A percentile compares a stretch with the other conserved stretches of the same genome.
phyloP scores from a whole-genome alignment of 2,329 filamentous ascomycete species.

The Monascus ruber region DNA sequence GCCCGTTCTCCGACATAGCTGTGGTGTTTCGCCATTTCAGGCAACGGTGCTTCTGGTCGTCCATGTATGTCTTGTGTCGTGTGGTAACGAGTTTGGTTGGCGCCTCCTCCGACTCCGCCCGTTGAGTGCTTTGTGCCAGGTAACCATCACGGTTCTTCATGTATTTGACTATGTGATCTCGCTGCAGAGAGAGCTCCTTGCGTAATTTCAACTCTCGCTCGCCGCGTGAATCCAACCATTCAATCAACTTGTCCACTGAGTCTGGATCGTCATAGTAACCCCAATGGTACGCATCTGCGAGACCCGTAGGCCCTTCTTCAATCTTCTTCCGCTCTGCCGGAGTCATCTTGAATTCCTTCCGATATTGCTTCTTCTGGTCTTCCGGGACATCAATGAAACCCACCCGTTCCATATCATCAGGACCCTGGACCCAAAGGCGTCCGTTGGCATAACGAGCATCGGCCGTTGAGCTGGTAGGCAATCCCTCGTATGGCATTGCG shows the following conservation, averaged over 20 bases:
- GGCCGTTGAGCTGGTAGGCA: slow-evolving; percentile 79
- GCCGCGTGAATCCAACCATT: slow-evolving; percentile 81
- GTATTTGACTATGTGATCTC: slow-evolving; percentile 61
- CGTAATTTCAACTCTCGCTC: slow-evolving; percentile 75
- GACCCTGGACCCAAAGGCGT: slow-evolving; percentile 91
- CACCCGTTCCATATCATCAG: slow-evolving; percentile 73
- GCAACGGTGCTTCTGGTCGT: slow-evolving; percentile 48
- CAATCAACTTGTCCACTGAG: slow-evolving; percentile 65
- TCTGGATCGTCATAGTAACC: slow-evolving; percentile 78
- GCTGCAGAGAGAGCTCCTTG: slow-evolving; percentile 72
- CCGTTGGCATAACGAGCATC: slow-evolving; percentile 85
- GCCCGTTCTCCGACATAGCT: slow-evolving; percentile 46
- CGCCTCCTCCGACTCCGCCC: slow-evolving; percentile 35
- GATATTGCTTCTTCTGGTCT: slow-evolving; percentile 64
- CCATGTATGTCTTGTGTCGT: slow-evolving; percentile 49
- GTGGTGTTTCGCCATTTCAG: slow-evolving; percentile 55
- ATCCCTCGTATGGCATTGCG: slow-evolving; percentile 86
- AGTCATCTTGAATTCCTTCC: slow-evolving; percentile 65
- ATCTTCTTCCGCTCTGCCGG: slow-evolving; percentile 71
- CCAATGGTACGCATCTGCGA: slow-evolving; percentile 73
- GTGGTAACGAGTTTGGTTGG: slow-evolving; percentile 48
- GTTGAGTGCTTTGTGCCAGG: slow-evolving; percentile 43
- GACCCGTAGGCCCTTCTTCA: slow-evolving; percentile 74
- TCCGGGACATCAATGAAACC: slow-evolving; percentile 72
- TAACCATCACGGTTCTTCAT: slow-evolving; percentile 75